Base-by-base conservation (phyloP, 495 filamentous ascomycete species). In the Penicillium egyptiacum region DNA sequence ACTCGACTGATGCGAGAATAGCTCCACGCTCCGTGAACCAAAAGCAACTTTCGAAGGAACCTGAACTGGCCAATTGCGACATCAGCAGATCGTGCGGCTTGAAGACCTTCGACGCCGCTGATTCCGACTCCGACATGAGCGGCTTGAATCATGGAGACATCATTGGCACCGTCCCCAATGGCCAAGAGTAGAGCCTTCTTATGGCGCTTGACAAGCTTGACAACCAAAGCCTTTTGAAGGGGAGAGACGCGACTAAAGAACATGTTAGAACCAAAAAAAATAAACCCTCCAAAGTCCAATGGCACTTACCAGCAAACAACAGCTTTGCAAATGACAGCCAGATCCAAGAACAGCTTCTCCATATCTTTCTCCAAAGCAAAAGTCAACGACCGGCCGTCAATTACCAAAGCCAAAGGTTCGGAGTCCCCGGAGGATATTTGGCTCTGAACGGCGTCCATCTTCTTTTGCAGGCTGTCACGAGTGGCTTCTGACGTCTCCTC, bases 61-160 rank as follows among this genome's bases (percentile, higher is more conserved):
- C 95, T 86, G 79, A 99, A 99, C 70, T 99, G 95, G 8, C 83
- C 95, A 70, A 99, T 97, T 10, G 92, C 84, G 31, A 99, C 90
- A 78, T 99, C 95, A 57, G 95, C 95, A 57, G 90, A 94, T 69
- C 95, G 85, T 41, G 95, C 95, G 39, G 94, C 94, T 75, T 99
- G 94, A n/a, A 99, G 86, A 81, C 95, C 95, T 81, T 99, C 95
- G 31, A 96, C 82, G 72, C 95, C 95, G 64, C 90, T 95, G 71
- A 99, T 99, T 70, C 95, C 95, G 49, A 99, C 91, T 57, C 95
- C 95, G 60, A 99, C 95, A 71, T 99, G 95, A 10, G 95, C 95
- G 17, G 95, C 95, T 76, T 99, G 95, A 60, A 98, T 99, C 95
- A 98, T 99, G 26, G 92, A 96, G 17, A 98, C 95, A 64, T 98